Base-by-base conservation (phyloP, 352 stramenopile species). In the Globisporangium orthogonon region DNA sequence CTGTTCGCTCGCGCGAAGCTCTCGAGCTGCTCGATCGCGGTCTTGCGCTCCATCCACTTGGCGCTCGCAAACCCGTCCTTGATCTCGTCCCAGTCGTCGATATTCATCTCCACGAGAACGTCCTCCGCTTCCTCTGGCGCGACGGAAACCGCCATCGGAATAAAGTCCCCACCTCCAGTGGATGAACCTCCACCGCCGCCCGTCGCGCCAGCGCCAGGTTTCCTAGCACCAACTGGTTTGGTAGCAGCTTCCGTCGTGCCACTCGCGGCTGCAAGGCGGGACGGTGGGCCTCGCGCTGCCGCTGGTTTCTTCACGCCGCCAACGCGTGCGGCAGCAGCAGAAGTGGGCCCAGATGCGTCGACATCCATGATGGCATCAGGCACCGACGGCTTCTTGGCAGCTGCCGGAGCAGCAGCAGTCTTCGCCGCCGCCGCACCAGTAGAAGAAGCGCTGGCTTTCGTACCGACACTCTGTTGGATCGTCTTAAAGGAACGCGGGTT, bases 41-140 rank as follows among this genome's bases (percentile, higher is more conserved):
- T 67, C 68, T 93, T 95, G 3, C 86, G 78, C 31, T 93, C 84
- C 60, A 83, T 85, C 86, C 86, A 95, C 52, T 94, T 93, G 9
- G 74, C 52, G 41, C 83, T 94, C 1, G 59, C 63, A 61, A 95
- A 89, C 0, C 76, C 78, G 47, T 80, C 67, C 7, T 74, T 49
- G 45, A 91, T 84, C 0, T 62, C 55, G 31, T 29, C 30, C 78
- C 78, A 95, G 17, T 62, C 71, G 3, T 82, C 74, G n/a, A 93
- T 70, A n/a, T 74, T 61, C 40, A 93, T 50, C 0, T 86, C 75
- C 9, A 56, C 51, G 43, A 94, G 56, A 1, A 91, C 65, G 2
- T 62, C 58, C 47, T 89, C 79, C 1, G 84, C 82, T 58, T 95
- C 86, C 55, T 91, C 84, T 30, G 69, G 52, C n/a, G 62, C 68